These are phyloP conservation scores for Aspergillus mulundensis DNA, from an alignment of 495 filamentous ascomycete species.

Conservation along the genomic window DNA sequence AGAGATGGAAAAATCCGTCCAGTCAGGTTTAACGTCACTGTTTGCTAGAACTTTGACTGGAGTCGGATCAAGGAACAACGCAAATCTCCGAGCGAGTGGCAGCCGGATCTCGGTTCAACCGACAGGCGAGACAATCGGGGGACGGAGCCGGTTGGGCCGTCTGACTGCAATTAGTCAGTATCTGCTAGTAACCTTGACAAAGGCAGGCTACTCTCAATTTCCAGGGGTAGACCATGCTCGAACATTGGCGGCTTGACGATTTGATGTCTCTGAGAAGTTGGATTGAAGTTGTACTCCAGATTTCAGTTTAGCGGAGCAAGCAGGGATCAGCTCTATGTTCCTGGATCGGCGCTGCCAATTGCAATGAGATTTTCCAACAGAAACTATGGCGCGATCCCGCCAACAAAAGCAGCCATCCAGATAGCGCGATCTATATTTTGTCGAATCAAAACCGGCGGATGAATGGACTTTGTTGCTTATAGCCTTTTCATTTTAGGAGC, in stretches of 20 bases:
- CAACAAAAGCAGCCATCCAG: not conserved
- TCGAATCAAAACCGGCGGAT: not conserved
- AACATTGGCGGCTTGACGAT: not conserved
- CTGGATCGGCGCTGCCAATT: conserved; percentile 3
- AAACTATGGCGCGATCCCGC: conserved; percentile 1
- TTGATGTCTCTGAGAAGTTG: not conserved
- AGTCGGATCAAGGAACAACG: not conserved
- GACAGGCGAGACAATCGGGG: not conserved
- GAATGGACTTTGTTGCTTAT: not conserved
- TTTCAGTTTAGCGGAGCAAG: not conserved
- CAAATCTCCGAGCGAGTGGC: not conserved
- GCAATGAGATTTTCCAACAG: not conserved
- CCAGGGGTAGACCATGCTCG: not conserved
- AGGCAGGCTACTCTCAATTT: too few species aligned
- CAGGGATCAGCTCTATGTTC: not conserved
- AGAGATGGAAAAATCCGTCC: not conserved
- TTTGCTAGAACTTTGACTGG: not conserved
- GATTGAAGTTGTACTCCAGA: not conserved
- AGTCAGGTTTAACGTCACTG: not conserved
- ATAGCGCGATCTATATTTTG: not conserved
- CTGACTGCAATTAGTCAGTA: not conserved
- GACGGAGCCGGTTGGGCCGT: not conserved
- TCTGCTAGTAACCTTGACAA: not conserved
- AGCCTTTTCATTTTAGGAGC: not conserved
- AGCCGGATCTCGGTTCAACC: not conserved